Percentiles rank a stretch among this genome's conserved stretches.
Evolutionary conservation across 768 basidiomycete species (phyloP).

Genomic region (Trametes cubensis): DNA sequence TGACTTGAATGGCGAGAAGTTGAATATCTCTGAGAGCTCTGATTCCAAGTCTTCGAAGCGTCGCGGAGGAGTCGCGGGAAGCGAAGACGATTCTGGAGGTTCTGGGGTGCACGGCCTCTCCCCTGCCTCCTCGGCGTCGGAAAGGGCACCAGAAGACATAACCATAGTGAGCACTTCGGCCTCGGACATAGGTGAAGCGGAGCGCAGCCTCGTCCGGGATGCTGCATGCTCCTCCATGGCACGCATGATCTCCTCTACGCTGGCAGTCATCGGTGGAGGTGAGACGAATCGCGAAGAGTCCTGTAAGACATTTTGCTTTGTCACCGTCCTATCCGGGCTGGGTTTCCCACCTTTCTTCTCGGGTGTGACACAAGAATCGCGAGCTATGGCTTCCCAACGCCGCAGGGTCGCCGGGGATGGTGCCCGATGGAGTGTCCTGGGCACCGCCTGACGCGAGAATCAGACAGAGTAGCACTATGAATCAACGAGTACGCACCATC

Average conservation of each 20-base stretch:
- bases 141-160: background rate
- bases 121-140: background rate
- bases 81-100: background rate
- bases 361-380: background rate
- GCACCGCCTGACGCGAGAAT: no score
- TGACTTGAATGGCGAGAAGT: conserved; percentile 25
- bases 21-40: conserved; percentile 11
- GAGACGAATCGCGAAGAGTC: background rate
- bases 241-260: conserved; percentile 13
- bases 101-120: conserved; percentile 6
- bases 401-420: conserved; percentile 15
- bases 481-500: conserved; percentile 5
- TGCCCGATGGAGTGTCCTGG: background rate
- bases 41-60: conserved; percentile 16
- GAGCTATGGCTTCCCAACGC: background rate
- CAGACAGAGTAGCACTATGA: no score
- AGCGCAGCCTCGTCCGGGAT: background rate
- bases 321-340: background rate
- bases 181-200: conserved; percentile 7
- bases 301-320: background rate
- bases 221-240: conserved; percentile 12
- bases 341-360: background rate
- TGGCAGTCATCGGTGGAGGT: conserved; percentile 11
- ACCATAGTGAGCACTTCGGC: conserved; percentile 12
- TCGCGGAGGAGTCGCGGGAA: conserved; percentile 10